phyloP scores from a whole-genome alignment of 495 filamentous ascomycete genomes.

The Talaromyces ruber region DNA sequence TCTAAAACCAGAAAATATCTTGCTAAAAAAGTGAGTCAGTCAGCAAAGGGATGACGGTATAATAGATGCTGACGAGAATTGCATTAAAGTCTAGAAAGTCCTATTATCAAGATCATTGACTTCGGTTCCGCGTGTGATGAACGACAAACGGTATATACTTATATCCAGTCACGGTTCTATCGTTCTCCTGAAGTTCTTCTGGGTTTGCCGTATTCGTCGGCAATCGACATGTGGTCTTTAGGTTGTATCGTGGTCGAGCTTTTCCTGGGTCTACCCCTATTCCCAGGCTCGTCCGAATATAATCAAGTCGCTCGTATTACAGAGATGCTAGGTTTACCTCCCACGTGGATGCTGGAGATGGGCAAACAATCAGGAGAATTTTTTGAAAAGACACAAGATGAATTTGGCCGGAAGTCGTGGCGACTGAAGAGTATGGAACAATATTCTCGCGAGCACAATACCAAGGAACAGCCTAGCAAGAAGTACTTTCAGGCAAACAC shows the following conservation, averaged over 20 bases:
- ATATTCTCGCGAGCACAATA: slow-evolving; percentile 88
- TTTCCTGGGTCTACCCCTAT: slow-evolving; percentile 89
- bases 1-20: slow-evolving; percentile 96
- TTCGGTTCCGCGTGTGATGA: slow-evolving; percentile 99
- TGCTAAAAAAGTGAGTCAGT: slow-evolving; percentile 77
- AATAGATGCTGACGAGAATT: neutral
- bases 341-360: slow-evolving; percentile 99
- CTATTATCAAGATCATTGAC: slow-evolving; percentile 99
- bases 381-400: slow-evolving; percentile 91
- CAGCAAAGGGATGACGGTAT: neutral
- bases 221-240: slow-evolving; percentile 99
- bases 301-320: slow-evolving; percentile 97
- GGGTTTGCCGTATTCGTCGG: slow-evolving; percentile 90
- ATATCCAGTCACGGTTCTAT: slow-evolving; percentile 98
- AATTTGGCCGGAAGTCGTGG: slow-evolving; percentile 82
- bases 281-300: slow-evolving; percentile 97
- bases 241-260: slow-evolving; percentile 98
- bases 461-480: slow-evolving; percentile 98
- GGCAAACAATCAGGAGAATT: slow-evolving; percentile 97
- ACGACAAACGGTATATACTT: slow-evolving; percentile 97
- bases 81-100: slow-evolving; percentile 70
- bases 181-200: slow-evolving; percentile 93
- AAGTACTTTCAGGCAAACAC: slow-evolving; percentile 96
- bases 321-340: slow-evolving; percentile 95
- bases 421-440: slow-evolving; percentile 95